These are phyloP conservation scores for Coniella lustricola DNA, from an alignment of 2,329 filamentous ascomycete genomes.

Conservation along the genomic window DNA sequence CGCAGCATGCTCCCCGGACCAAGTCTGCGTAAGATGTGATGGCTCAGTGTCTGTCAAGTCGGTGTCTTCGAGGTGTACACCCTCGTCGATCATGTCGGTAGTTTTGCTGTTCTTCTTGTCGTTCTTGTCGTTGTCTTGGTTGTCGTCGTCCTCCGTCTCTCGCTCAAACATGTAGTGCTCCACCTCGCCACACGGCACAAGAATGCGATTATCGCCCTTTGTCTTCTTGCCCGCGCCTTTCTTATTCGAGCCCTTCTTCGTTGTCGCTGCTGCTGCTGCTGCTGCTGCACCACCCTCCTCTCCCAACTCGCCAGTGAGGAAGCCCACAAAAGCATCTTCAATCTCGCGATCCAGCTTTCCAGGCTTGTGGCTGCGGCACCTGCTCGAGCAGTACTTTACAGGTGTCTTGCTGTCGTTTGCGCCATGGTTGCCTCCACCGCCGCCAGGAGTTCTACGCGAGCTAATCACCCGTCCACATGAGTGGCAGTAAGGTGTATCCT, in stretches of 20 bases:
- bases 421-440: background rate
- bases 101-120: slow-evolving; percentile 20
- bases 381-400: slow-evolving; percentile 50
- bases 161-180: slow-evolving; percentile 43
- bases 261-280: background rate
- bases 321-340: slow-evolving; percentile 39
- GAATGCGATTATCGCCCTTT: slow-evolving; percentile 45
- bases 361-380: slow-evolving; percentile 46
- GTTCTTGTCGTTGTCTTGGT: slow-evolving; percentile 33
- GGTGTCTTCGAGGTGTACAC: slow-evolving; percentile 24
- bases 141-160: slow-evolving; percentile 32
- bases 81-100: slow-evolving; percentile 30
- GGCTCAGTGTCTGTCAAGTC: background rate
- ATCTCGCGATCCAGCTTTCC: slow-evolving; percentile 43
- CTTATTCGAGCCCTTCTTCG: slow-evolving; percentile 3
- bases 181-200: slow-evolving; percentile 42
- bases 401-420: background rate
- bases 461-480: slow-evolving; percentile 51
- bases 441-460: slow-evolving; percentile 21
- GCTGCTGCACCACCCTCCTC: background rate
- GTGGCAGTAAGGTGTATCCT: slow-evolving; percentile 47
- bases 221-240: slow-evolving; percentile 26
- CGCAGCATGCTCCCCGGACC: background rate
- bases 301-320: slow-evolving; percentile 22
- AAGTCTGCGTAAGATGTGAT: background rate